A percentile compares a stretch with the other conserved stretches of the same genome.
Conservation (phyloP, 768 basidiomycete species). For the Lactarius sanguifluus region DNA sequence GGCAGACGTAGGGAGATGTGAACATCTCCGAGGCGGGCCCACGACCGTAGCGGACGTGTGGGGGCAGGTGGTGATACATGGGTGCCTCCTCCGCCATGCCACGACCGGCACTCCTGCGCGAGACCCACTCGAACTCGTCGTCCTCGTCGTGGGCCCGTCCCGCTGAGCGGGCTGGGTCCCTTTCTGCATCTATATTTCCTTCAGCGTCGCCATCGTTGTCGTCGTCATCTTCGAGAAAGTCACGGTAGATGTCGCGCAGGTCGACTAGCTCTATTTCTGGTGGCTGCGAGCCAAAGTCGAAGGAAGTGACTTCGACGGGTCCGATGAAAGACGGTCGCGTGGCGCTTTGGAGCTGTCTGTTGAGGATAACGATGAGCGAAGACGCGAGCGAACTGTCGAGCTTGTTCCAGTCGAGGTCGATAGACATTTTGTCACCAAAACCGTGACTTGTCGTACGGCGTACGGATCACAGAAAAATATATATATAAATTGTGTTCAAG, state of each 20-base stretch:
- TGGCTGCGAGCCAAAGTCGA: constrained; percentile 80
- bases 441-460: neutral
- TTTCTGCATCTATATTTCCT: constrained; percentile 45
- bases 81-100: constrained; percentile 52
- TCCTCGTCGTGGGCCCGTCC: constrained; percentile 44
- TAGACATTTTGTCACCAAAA: constrained; percentile 59
- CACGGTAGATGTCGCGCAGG: constrained; percentile 89
- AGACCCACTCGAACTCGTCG: constrained; percentile 84
- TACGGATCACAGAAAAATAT: neutral
- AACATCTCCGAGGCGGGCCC: constrained; percentile 59
- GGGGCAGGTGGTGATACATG: constrained; percentile 69
- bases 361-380: constrained; percentile 71
- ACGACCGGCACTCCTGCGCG: constrained; percentile 57
- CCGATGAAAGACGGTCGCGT: constrained; percentile 93
- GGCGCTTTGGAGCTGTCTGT: constrained; percentile 68
- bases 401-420: constrained; percentile 92
- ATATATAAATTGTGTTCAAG: neutral
- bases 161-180: constrained; percentile 24
- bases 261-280: constrained; percentile 92
- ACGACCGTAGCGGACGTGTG: constrained; percentile 67
- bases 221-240: constrained; percentile 81
- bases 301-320: constrained; percentile 78
- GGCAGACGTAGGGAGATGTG: constrained; percentile 50
- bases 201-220: constrained; percentile 44
- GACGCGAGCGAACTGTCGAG: constrained; percentile 72